Base-by-base conservation (phyloP, 164 flowering plant species). In the Chimonanthus salicifolius region DNA sequence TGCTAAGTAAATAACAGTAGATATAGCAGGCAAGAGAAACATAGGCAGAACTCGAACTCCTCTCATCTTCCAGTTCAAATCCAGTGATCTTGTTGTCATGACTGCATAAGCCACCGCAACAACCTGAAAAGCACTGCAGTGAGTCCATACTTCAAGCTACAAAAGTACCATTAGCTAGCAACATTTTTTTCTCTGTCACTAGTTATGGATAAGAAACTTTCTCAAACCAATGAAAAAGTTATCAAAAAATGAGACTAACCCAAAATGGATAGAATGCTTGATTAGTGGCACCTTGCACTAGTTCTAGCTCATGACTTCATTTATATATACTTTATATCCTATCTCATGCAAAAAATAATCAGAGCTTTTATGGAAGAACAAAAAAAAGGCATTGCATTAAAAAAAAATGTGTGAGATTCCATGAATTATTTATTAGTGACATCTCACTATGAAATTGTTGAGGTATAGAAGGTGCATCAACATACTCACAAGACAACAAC, bases 101-200 rank as follows among this genome's bases (percentile, higher is more conserved):
- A 93, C 86, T 71, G 98, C 99, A 88, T 87, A 95, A 77, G 80
- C 85, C 72, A 95, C 88, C 60, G 99, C 99, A 84, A 88, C 73
- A 71, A 84, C 84, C 96, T 95, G 85, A 49, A 83, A 78, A 73
- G 68, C 64, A 64, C 54, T 9, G 13, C 46, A 43, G 49, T 76
- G 49, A 66, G 63, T 46, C 16, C 68, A 16, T 10, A 4, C 60
- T n/a, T 54, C 4, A 13, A 51, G 11, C 15, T 7, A 51, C 0
- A 3, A 51, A 51, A 54, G 16, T 4, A 54, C 11, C 5, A 13
- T 11, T 0, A 10, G 16, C 60, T 54, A 5, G 16, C 60, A 11
- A 3, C 16, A 3, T 2, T 13, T 54, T 54, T 54, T 13, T 13
- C 16, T 54, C 15, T 54, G 16, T 4, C 4, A 10, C 60, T 10